Conservation (phyloP, 2,329 filamentous ascomycete species). For the Aspergillus niger region DNA sequence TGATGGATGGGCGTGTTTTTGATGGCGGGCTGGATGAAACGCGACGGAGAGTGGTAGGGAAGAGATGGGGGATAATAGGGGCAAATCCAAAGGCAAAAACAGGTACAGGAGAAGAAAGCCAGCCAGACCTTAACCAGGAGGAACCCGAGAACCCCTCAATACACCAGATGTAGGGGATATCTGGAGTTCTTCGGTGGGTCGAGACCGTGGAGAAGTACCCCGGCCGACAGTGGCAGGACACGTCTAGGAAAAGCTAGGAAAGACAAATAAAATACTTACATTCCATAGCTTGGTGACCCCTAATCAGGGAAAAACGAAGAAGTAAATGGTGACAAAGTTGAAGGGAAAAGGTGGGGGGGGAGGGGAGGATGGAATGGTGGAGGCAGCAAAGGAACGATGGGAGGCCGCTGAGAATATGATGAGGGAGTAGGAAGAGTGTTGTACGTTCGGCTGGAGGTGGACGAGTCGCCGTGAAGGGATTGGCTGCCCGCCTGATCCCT, state of each 20-base stretch:
- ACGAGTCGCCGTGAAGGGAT: conserved; percentile 33
- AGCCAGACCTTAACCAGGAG: conserved; percentile 19
- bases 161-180: conserved; percentile 24
- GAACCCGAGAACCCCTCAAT: conserved; percentile 20
- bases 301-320: conserved; percentile 35
- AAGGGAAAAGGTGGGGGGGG: conserved; percentile 23
- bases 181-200: conserved; percentile 40
- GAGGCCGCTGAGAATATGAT: conserved; percentile 32
- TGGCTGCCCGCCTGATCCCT: conserved; percentile 28
- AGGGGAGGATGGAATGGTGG: conserved; percentile 30
- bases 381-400: conserved; percentile 37
- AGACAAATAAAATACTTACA: conserved; percentile 54
- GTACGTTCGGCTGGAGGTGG: conserved; percentile 29
- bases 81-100: conserved; percentile 25
- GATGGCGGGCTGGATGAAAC: conserved; percentile 43
- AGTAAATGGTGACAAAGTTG: conserved; percentile 37
- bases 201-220: conserved; percentile 44
- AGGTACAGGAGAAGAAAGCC: conserved; percentile 21
- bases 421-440: conserved; percentile 41
- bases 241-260: conserved; percentile 28
- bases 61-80: conserved; percentile 22
- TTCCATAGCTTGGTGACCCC: conserved; percentile 60
- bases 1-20: conserved; percentile 41
- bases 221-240: conserved; percentile 36
- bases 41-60: conserved; percentile 28